Conservation (phyloP, 139 green algal species). For the Eudorina sp. region DNA sequence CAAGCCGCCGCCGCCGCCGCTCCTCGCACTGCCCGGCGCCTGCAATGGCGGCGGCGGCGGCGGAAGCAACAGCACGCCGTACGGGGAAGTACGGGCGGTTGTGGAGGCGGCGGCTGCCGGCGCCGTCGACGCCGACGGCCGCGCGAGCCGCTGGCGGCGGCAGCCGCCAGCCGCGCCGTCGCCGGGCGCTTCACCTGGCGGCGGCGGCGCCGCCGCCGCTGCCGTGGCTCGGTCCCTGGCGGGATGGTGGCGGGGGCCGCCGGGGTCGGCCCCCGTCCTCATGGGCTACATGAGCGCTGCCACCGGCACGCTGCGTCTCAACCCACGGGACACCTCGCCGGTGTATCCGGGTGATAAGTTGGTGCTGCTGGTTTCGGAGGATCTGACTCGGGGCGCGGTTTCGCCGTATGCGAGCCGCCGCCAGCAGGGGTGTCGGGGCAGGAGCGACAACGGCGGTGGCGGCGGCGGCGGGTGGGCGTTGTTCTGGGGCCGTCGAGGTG, state of each 20-base stretch:
- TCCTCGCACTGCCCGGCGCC: too few relatives aligned
- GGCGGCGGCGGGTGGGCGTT: not conserved
- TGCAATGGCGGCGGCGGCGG: too few relatives aligned
- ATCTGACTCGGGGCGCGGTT: not conserved
- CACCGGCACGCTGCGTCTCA: constrained; percentile 30
- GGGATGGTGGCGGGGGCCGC: not conserved
- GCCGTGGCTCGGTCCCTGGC: not conserved
- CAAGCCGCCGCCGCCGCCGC: too few relatives aligned
- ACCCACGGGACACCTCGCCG: constrained; percentile 20
- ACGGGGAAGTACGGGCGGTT: too few relatives aligned
- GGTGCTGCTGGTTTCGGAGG: not conserved
- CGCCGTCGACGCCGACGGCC: too few relatives aligned
- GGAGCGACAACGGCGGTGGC: not conserved
- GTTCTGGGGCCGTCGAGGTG: not conserved
- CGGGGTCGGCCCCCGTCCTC: not conserved
- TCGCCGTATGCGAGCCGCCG: not conserved
- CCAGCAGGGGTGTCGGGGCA: not conserved
- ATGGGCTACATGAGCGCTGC: constrained; percentile 19
- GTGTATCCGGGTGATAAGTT: constrained; percentile 33
- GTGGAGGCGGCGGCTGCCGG: too few relatives aligned
- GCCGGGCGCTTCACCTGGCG: too few relatives aligned
- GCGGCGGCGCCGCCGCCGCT: too few relatives aligned
- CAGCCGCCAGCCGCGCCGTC: not conserved
- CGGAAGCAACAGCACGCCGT: too few relatives aligned
- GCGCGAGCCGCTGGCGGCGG: too few relatives aligned